A percentile compares a stretch with the other conserved stretches of the same genome.
Conservation (phyloP, 1,139 yeast genomes). For the Debaryomyces nepalensis region DNA sequence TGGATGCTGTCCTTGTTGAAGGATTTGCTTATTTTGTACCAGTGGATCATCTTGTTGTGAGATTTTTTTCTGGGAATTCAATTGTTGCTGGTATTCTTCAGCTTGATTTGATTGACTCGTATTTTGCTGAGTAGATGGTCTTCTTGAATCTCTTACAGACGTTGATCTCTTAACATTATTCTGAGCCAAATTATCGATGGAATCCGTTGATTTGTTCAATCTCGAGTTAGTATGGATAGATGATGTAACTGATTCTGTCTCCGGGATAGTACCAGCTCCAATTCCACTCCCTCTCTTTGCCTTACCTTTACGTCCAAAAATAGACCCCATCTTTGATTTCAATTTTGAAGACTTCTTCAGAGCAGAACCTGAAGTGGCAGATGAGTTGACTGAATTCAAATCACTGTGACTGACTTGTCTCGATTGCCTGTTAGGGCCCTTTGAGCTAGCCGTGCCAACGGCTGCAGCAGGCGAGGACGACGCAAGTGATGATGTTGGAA, state of each 20-base stretch:
- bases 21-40: not conserved
- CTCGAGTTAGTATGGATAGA: slow-evolving; percentile 16
- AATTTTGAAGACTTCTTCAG: slow-evolving; percentile 47
- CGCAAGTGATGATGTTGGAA: slow-evolving; percentile 6
- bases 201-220: slow-evolving; percentile 11
- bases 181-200: slow-evolving; percentile 8
- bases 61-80: not conserved
- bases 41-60: slow-evolving; percentile 4
- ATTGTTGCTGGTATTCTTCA: not conserved
- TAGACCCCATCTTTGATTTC: slow-evolving; percentile 82
- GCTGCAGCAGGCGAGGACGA: slow-evolving; percentile 4
- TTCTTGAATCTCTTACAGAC: not conserved
- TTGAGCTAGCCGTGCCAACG: slow-evolving; percentile 1
- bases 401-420: slow-evolving; percentile 12
- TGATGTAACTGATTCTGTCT: slow-evolving; percentile 36
- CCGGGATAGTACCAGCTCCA: slow-evolving; percentile 35
- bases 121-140: not conserved
- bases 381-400: slow-evolving; percentile 9
- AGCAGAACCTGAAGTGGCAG: slow-evolving; percentile 9
- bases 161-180: slow-evolving; percentile 2
- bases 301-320: slow-evolving; percentile 69
- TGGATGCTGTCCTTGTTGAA: slow-evolving; percentile 6
- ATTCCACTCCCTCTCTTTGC: slow-evolving; percentile 32
- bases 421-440: slow-evolving; percentile 7
- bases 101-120: not conserved